Evolutionary conservation across 192 early-diverging fungal species (phyloP).

Genomic region (Spizellomyces sp.): DNA sequence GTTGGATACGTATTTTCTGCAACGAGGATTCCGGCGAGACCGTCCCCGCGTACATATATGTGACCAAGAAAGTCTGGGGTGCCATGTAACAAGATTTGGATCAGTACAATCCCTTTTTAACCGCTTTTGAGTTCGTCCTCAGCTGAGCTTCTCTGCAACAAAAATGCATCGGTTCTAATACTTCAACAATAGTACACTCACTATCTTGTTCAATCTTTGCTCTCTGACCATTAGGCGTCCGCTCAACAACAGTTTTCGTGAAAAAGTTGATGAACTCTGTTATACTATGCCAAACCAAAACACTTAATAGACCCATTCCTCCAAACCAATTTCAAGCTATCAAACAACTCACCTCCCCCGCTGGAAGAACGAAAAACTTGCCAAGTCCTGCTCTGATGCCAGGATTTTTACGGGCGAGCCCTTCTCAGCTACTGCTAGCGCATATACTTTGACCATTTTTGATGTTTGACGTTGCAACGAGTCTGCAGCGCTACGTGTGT

Average conservation of each 20-base stretch:
- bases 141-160: no score
- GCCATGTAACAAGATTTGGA: background rate
- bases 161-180: background rate
- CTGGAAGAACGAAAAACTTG: constrained; percentile 85
- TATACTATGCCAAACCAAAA: constrained; percentile 44
- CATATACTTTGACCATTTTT: constrained; percentile 15
- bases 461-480: no score
- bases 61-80: constrained; percentile 76
- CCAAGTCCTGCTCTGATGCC: constrained; percentile 70
- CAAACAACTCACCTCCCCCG: constrained; percentile 49
- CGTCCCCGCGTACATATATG: constrained; percentile 72
- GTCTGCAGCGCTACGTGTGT: no score
- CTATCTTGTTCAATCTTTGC: constrained; percentile 79
- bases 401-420: constrained; percentile 42
- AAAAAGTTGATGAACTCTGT: constrained; percentile 90
- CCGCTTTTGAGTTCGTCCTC: no score
- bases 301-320: no score
- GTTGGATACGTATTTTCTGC: constrained; percentile 88
- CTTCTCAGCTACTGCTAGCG: constrained; percentile 24
- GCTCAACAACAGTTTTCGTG: constrained; percentile 79
- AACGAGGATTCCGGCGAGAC: constrained; percentile 75
- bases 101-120: no score
- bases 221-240: constrained; percentile 77
- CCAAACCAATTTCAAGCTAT: no score
- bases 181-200: constrained; percentile 34